A percentile compares a stretch with the other conserved stretches of the same genome.
phyloP scores from a whole-genome alignment of 768 basidiomycete species.

The Phlebiopsis flavidoalba region DNA sequence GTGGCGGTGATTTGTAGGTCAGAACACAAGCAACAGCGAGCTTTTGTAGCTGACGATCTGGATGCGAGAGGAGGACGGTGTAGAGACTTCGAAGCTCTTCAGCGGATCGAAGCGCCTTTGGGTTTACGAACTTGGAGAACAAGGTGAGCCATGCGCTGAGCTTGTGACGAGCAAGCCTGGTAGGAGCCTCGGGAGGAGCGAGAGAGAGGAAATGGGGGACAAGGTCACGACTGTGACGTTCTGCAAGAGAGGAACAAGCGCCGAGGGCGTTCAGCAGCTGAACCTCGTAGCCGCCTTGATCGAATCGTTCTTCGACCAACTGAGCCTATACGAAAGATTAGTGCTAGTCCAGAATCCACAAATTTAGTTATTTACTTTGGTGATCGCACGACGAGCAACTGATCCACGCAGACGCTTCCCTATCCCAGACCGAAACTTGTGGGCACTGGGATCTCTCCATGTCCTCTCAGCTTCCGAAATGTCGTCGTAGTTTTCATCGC shows the following conservation, averaged over 20 bases:
- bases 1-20: constrained; percentile 68
- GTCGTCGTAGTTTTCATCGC: constrained; percentile 22
- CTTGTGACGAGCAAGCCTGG: constrained; percentile 52
- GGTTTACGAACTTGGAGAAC: constrained; percentile 88
- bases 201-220: constrained; percentile 72
- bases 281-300: constrained; percentile 68
- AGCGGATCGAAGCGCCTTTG: constrained; percentile 78
- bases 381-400: constrained; percentile 27
- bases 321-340: constrained; percentile 30
- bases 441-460: constrained; percentile 74
- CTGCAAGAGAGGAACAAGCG: constrained; percentile 66
- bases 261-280: constrained; percentile 72
- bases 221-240: constrained; percentile 85
- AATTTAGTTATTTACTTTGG: constrained; percentile 23
- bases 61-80: constrained; percentile 72
- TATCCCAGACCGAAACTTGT: constrained; percentile 49
- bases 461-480: constrained; percentile 65
- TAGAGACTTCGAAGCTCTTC: constrained; percentile 64
- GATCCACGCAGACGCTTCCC: constrained; percentile 39
- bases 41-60: constrained; percentile 74
- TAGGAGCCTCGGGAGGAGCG: constrained; percentile 32
- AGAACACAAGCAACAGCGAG: constrained; percentile 74
- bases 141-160: constrained; percentile 76
- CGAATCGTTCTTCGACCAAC: constrained; percentile 52
- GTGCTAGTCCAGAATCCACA: neutral